Base-by-base conservation (phyloP, 2,329 filamentous ascomycete species). In the Amylocarpus encephaloides region DNA sequence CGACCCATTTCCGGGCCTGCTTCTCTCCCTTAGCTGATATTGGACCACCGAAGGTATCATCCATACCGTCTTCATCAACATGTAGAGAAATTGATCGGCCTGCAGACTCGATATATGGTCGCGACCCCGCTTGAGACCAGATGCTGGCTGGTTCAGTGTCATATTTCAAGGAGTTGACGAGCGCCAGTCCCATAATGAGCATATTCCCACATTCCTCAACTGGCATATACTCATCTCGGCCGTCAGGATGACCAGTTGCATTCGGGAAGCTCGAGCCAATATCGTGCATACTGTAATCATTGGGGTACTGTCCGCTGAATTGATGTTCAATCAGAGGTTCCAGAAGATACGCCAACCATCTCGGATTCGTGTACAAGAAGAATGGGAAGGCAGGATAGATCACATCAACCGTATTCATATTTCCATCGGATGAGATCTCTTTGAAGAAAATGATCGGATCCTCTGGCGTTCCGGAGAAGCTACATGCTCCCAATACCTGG, bases 381-480 rank as follows among this genome's bases (percentile, higher is more conserved):
- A 92, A 93, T 0, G 88, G 87, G 68, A 89, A 91, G 0, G 87
- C 78, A 0, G 88, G 88, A 71, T 90, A 93, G 60, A 94, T 92
- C 50, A 94, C 86, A 69, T 92, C 87, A 10, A 93, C 85, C 0
- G 88, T 93, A 64, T 93, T 88, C 66, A 83, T 83, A 62, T 94
- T 92, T 3, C 88, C 88, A 60, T 92, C 86, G 2, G 85, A 90
- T 1, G 86, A 89, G 49, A 93, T 92, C 66, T 93, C 88, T 64
- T 93, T 93, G 53, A 92, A 70, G 68, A 93, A 93, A 18, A 93
- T 67, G 38, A 92, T 76, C 0, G 86, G 85, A 54, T 81, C 75
- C 3, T 88, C 78, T 1, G 84, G 78, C 16, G 86, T 86, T 39
- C 86, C 80, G 6, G 85, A 78, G 70, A 91, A 89, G 56, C 81